Percentiles rank a stretch among this genome's conserved stretches.
Conservation (phyloP, 345 rosid genomes). For the Sisymbrium irio region DNA sequence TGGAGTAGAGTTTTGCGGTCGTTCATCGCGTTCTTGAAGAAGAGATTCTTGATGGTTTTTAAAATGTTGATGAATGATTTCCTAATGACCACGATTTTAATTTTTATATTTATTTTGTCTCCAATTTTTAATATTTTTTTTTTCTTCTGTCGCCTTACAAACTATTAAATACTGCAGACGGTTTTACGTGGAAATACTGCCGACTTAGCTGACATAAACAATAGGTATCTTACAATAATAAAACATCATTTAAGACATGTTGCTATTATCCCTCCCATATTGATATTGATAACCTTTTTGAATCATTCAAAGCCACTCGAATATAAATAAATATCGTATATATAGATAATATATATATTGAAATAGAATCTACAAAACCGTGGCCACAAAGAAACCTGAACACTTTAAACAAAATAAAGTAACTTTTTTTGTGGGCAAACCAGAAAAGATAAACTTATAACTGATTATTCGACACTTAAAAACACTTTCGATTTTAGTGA, state of each 20-base stretch:
- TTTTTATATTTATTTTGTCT: neutral
- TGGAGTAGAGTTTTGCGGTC: slow-evolving; percentile 19
- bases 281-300: slow-evolving; percentile 8
- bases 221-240: neutral
- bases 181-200: slow-evolving; percentile 27
- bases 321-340: neutral
- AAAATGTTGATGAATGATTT: neutral
- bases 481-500: neutral
- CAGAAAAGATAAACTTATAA: too few relatives aligned
- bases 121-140: neutral
- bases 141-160: slow-evolving; percentile 16
- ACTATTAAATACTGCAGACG: slow-evolving; percentile 13
- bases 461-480: too few relatives aligned
- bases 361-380: slow-evolving; percentile 3
- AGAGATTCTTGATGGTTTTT: neutral
- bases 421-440: too few relatives aligned
- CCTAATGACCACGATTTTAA: neutral
- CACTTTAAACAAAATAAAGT: neutral
- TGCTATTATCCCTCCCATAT: slow-evolving; percentile 27
- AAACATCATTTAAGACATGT: slow-evolving; percentile 15
- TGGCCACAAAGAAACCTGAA: slow-evolving; percentile 20
- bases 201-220: slow-evolving; percentile 29
- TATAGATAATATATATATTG: neutral
- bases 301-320: slow-evolving; percentile 27
- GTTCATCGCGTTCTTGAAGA: slow-evolving; percentile 25